phyloP scores from a whole-genome alignment of 805 yeast species.

The Candida piceae region DNA sequence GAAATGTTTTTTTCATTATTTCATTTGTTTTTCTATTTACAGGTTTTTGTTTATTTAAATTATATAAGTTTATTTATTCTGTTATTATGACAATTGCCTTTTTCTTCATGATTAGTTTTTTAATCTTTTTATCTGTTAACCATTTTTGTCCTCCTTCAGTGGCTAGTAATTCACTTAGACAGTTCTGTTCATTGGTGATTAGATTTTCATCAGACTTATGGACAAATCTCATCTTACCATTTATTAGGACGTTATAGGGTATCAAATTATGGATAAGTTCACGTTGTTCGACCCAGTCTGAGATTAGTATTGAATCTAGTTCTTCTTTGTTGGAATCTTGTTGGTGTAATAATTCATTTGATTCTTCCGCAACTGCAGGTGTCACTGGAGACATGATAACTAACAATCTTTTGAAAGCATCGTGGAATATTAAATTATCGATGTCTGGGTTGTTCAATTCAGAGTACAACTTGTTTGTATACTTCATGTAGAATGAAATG shows the following conservation, averaged over 20 bases:
- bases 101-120: constrained; percentile 49
- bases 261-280: constrained; percentile 32
- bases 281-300: constrained; percentile 61
- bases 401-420: constrained; percentile 49
- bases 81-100: constrained; percentile 23
- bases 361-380: constrained; percentile 80
- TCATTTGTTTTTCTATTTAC: background rate
- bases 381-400: constrained; percentile 73
- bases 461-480: constrained; percentile 47
- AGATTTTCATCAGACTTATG: constrained; percentile 32
- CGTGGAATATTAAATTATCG: constrained; percentile 37
- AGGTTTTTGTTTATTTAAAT: background rate
- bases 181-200: constrained; percentile 29
- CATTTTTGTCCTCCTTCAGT: constrained; percentile 37
- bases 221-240: constrained; percentile 63
- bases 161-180: constrained; percentile 32
- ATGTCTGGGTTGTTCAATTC: constrained; percentile 35
- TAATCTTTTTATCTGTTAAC: constrained; percentile 38
- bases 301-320: constrained; percentile 41
- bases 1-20: too few relatives aligned
- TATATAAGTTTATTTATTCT: constrained; percentile 5
- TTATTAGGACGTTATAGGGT: constrained; percentile 58
- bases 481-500: constrained; percentile 85
- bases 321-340: constrained; percentile 1
- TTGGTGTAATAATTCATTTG: constrained; percentile 51